Conservation (phyloP, 495 filamentous ascomycete genomes). For the Thermochaetoides thermophila region DNA sequence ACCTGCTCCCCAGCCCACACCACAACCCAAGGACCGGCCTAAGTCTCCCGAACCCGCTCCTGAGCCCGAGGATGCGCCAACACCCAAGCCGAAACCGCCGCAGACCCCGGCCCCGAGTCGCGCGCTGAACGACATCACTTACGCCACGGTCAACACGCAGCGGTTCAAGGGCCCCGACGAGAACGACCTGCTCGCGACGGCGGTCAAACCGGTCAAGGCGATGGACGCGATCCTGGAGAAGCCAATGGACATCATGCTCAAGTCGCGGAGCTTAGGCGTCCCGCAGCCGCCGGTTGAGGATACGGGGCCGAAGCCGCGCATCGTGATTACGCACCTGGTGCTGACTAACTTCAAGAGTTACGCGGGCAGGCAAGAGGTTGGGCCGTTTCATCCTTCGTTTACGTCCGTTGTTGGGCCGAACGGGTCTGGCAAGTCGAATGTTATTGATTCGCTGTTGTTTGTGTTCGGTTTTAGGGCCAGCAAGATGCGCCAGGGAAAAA, state of each 20-base stretch:
- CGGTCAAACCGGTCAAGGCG: slow-evolving; percentile 52
- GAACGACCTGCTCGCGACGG: slow-evolving; percentile 24
- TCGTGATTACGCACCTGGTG: slow-evolving; percentile 80
- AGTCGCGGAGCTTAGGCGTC: slow-evolving; percentile 58
- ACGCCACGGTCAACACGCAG: slow-evolving; percentile 44
- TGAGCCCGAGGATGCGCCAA: no score
- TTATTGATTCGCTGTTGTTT: slow-evolving; percentile 94
- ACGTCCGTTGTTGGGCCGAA: slow-evolving; percentile 98
- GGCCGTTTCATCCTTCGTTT: slow-evolving; percentile 92
- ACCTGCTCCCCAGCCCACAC: no score
- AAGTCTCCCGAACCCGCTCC: no score
- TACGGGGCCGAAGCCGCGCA: slow-evolving; percentile 60
- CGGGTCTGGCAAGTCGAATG: slow-evolving; percentile 96
- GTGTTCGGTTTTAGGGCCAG: slow-evolving; percentile 97
- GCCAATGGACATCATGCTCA: slow-evolving; percentile 89
- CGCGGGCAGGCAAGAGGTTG: slow-evolving; percentile 85
- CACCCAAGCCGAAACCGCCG: slow-evolving; percentile 37
- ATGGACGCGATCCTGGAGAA: slow-evolving; percentile 65
- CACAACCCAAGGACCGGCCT: no score
- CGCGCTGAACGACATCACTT: slow-evolving; percentile 75
- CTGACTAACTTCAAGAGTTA: slow-evolving; percentile 98
- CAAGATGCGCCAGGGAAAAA: slow-evolving; percentile 98
- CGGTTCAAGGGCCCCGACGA: slow-evolving; percentile 18
- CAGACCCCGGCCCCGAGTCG: no score
- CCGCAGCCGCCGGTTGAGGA: slow-evolving; percentile 47